Conservation (phyloP, 2,329 filamentous ascomycete species). For the Aspergillus sp. region DNA sequence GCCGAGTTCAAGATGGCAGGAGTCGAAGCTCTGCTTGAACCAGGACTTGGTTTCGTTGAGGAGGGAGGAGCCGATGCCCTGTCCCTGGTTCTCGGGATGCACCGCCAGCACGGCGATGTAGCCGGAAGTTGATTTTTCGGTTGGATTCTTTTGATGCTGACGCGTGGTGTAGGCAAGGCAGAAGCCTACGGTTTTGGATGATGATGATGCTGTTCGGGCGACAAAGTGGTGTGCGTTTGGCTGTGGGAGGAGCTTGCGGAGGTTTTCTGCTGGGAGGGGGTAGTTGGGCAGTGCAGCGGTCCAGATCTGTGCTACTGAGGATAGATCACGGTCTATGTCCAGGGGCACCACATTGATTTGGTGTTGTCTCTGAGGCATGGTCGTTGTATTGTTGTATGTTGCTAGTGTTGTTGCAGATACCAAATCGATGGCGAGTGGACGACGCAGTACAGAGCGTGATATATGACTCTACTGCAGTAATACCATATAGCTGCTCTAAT, state of each 20-base stretch:
- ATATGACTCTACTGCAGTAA: background rate
- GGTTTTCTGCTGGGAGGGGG: constrained; percentile 25
- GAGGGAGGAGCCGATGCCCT: constrained; percentile 42
- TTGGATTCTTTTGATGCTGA: constrained; percentile 12
- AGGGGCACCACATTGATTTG: constrained; percentile 17
- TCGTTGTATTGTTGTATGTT: background rate
- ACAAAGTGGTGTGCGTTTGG: constrained; percentile 35
- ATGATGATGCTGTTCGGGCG: constrained; percentile 22
- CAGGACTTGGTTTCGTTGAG: constrained; percentile 30
- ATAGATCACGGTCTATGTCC: constrained; percentile 26
- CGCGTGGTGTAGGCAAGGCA: constrained; percentile 36
- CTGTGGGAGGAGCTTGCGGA: constrained; percentile 29
- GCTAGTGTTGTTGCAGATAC: too few species aligned
- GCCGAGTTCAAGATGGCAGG: constrained; percentile 27
- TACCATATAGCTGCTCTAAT: too few species aligned
- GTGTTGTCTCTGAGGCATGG: background rate
- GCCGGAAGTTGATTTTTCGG: constrained; percentile 19
- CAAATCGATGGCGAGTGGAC: too few species aligned
- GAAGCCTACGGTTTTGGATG: constrained; percentile 33
- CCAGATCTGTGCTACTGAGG: constrained; percentile 35
- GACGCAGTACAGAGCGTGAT: too few species aligned
- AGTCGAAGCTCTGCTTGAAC: constrained; percentile 25
- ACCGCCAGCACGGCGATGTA: constrained; percentile 42
- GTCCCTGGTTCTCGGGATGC: constrained; percentile 30
- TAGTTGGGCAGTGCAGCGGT: constrained; percentile 39